phyloP scores from a whole-genome alignment of 192 early-diverging fungal species.

The Podila epicladia region DNA sequence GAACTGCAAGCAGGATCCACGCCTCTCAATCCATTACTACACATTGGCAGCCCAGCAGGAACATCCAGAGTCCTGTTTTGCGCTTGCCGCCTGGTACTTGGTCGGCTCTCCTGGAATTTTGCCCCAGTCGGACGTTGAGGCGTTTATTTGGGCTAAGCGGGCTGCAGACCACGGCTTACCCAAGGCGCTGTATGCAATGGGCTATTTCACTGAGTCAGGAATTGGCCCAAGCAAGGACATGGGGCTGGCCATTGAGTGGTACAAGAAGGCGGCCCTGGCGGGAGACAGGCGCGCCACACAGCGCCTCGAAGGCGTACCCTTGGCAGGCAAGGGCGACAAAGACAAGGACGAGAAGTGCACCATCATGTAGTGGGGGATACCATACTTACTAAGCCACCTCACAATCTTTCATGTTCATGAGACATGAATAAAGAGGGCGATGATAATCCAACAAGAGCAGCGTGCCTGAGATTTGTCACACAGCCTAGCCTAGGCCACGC shows the following conservation, averaged over 20 bases:
- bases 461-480: no score
- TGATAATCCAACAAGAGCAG: no score
- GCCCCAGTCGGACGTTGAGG: constrained; percentile 70
- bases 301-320: constrained; percentile 60
- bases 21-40: constrained; percentile 66
- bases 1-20: constrained; percentile 62
- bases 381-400: background rate
- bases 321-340: constrained; percentile 53
- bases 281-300: constrained; percentile 69
- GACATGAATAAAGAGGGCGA: background rate
- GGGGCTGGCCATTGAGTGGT: constrained; percentile 67
- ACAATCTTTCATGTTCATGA: no score
- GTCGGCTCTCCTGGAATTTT: constrained; percentile 63
- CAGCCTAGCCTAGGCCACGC: no score
- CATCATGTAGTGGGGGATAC: constrained; percentile 22
- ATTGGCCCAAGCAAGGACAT: constrained; percentile 66
- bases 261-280: constrained; percentile 72
- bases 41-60: constrained; percentile 70
- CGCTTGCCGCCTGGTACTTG: constrained; percentile 73
- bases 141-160: constrained; percentile 68
- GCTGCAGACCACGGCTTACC: constrained; percentile 68
- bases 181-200: constrained; percentile 72
- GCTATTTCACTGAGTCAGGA: constrained; percentile 73
- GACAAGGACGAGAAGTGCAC: constrained; percentile 58
- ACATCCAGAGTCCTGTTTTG: constrained; percentile 71